Conservation (phyloP, 2,329 filamentous ascomycete species). For the Ceratocystis lukuohia region DNA sequence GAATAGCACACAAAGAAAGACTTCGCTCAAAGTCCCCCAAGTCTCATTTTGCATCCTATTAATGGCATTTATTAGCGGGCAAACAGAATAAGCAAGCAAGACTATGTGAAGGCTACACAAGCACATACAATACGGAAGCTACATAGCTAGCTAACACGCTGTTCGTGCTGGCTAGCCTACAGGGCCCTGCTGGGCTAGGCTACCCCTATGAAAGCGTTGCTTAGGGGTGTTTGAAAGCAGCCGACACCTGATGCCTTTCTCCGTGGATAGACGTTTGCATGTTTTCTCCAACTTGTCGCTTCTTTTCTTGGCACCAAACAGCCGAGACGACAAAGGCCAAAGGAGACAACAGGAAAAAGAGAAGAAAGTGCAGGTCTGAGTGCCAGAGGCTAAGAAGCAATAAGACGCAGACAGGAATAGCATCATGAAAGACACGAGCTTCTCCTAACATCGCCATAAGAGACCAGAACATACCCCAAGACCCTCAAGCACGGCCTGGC, state of each 20-base stretch:
- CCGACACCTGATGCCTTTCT: neutral
- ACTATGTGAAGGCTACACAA: no score
- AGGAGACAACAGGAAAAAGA: neutral
- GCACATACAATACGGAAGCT: no score
- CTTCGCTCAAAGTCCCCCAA: no score
- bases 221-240: neutral
- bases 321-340: neutral
- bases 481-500: neutral
- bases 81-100: no score
- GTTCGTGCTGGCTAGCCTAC: no score
- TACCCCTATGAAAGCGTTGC: neutral
- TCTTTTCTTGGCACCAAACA: slow-evolving; percentile 1
- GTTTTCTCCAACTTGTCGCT: slow-evolving; percentile 3
- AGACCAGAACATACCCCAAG: neutral
- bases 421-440: neutral
- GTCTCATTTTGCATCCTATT: no score
- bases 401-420: neutral
- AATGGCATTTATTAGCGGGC: no score
- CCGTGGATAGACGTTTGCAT: neutral
- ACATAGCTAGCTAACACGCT: no score
- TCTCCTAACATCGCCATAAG: neutral
- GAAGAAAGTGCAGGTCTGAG: neutral
- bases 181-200: neutral
- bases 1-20: no score
- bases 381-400: no score